Evolutionary conservation across 306 rosid genomes (phyloP), one percentile per base, ranked within the genome.

Genomic region (Cicer bijugum): DNA sequence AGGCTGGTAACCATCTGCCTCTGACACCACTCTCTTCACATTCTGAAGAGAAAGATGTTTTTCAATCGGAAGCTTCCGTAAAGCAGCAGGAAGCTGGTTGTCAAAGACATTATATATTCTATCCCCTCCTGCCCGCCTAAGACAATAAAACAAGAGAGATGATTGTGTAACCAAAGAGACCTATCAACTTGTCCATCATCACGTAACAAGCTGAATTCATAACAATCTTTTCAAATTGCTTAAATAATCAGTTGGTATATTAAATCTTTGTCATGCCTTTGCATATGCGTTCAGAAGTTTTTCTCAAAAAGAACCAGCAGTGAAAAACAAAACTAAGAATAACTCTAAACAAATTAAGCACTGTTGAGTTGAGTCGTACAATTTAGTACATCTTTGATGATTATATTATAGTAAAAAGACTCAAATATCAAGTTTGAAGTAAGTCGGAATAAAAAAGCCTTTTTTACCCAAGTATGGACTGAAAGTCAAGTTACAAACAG

Each of bases 1-100:
- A 50, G 99, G 99, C 84, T 94, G 99, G 75, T 94, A 94, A 85
- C 99, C 99, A 83, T 94, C 99, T 15, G 97, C 95, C 86, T 94
- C 97, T 37, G 96, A 89, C 75, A 94, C 97, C 64, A 94, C 96
- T 88, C 87, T 94, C 85, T 72, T 91, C 43, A 94, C 97, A 78
- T 91, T 94, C 85, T 90, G 97, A 47, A 78, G 57, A 63, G 99
- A 91, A 75, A 94, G 97, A 84, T 94, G 97, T n/a, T 97, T 85
- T 75, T 94, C 99, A 84, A 94, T 89, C 43, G 99, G 97, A 83
- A 94, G 99, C 96, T 94, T 94, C 75, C 86, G 84, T 71, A 94
- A 83, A 28, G 99, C 99, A 85, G 99, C 93, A 58, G 99, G 99
- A 69, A 94, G 96, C 86, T 94, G 99, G 86, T 94, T 89, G 87